A percentile compares a stretch with the other conserved stretches of the same genome.
Conservation (phyloP, 2,329 filamentous ascomycete species). For the Hymenoscyphus occultus region DNA sequence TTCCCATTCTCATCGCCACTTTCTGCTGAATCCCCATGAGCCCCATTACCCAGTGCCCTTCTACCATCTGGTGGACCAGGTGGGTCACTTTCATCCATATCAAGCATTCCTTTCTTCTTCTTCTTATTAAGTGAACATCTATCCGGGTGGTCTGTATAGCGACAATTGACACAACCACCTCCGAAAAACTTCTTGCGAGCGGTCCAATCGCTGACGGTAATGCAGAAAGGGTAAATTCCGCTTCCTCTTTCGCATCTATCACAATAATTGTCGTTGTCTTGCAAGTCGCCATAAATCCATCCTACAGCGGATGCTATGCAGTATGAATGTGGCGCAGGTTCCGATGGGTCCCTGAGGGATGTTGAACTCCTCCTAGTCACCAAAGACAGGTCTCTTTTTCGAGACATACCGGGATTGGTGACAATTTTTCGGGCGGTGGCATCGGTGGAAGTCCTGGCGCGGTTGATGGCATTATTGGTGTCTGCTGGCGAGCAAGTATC, state of each 20-base stretch:
- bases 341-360: background rate
- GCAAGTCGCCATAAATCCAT: background rate
- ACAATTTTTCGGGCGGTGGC: background rate
- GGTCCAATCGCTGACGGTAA: background rate
- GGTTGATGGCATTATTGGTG: background rate
- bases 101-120: background rate
- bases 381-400: background rate
- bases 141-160: background rate
- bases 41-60: no score
- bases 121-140: background rate
- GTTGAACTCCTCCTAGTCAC: background rate
- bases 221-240: background rate
- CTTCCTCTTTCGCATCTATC: background rate
- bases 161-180: slow-evolving; percentile 1
- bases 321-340: background rate
- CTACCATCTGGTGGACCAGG: no score
- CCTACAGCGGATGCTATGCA: background rate
- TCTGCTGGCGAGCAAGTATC: background rate
- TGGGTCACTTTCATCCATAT: background rate
- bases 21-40: no score
- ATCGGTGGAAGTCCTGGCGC: background rate
- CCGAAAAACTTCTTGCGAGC: background rate
- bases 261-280: background rate
- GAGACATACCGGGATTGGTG: background rate
- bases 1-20: no score